Base-by-base conservation (phyloP, 257 asterid genomes). In the Solanum pinnatisectum region DNA sequence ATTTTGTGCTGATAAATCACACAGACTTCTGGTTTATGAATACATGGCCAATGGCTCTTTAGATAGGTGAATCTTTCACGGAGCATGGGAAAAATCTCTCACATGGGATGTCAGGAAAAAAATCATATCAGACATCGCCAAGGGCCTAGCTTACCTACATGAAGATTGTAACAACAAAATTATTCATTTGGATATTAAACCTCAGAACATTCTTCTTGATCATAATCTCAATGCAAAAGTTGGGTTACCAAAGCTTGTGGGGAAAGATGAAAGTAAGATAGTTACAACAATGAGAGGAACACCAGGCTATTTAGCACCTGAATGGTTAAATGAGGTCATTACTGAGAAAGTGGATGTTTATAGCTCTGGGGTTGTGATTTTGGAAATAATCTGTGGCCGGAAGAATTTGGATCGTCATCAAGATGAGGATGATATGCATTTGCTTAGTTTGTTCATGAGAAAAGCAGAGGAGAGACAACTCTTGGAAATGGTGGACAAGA, bases 91-190 rank as follows among this genome's bases (percentile, higher is more conserved):
- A 33, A 40, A 18, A 37, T 10, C 9, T n/a, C 90, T 90, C 60
- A 22, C 40, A 15, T 90, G 90, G 90, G 8, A 85, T 6, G 14
- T 32, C 10, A 72, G 85, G 39, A 59, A 73, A 32, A 85, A 85
- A 68, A 85, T 85, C 49, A 65, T 88, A 36, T 36, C 35, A n/a
- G 89, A 90, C 13, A 36, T 90, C 12, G 44, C 44, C 12, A 40
- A 40, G 44, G 12, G 91, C 39, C 74, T 90, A 60, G 89, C 88
- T 32, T 90, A 90, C 37, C 87, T 90, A 18, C 91, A 88, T 22
- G 90, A 90, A 81, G 89, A 90, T 3, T 90, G 92, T 59, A 86
- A 88, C 16, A 87, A 81, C 36, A 90, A 88, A 60, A 88, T 90
- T 16, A 49, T 90, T 27, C 92, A 90, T 27, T 76, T 90, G n/a